Evolutionary conservation across 2,329 filamentous ascomycete genomes (phyloP).

Genomic region (Colletotrichum melonis): DNA sequence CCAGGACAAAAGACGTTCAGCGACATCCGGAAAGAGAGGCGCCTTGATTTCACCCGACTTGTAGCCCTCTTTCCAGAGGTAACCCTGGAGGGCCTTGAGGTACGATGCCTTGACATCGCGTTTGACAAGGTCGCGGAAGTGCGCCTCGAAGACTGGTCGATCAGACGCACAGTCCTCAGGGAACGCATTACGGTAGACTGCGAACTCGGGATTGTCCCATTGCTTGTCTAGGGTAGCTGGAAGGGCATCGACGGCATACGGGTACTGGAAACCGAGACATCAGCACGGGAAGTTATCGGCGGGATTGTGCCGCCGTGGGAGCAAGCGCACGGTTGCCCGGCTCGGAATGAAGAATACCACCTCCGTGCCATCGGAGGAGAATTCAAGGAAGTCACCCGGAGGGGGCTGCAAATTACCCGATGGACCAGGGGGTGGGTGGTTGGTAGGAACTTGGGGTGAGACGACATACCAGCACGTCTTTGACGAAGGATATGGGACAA

Average conservation of each 20-base stretch:
- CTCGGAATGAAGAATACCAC: slow-evolving; percentile 19
- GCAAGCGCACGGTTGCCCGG: slow-evolving; percentile 14
- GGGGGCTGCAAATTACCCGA: slow-evolving; percentile 32
- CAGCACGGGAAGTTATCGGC: slow-evolving; percentile 6
- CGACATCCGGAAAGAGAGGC: slow-evolving; percentile 80
- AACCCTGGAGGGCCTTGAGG: slow-evolving; percentile 83
- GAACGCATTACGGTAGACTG: slow-evolving; percentile 77
- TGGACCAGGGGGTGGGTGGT: slow-evolving; percentile 33
- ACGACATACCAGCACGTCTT: slow-evolving; percentile 80
- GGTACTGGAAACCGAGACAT: slow-evolving; percentile 66
- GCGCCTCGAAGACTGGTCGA: slow-evolving; percentile 69
- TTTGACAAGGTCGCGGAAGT: slow-evolving; percentile 77
- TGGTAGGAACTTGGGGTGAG: slow-evolving; percentile 23
- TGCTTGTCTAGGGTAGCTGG: slow-evolving; percentile 71
- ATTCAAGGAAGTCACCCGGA: slow-evolving; percentile 26
- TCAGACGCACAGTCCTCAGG: slow-evolving; percentile 71
- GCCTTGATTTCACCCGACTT: slow-evolving; percentile 75
- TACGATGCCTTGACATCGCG: slow-evolving; percentile 81
- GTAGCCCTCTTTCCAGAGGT: slow-evolving; percentile 83
- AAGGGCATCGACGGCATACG: slow-evolving; percentile 77
- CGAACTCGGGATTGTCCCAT: slow-evolving; percentile 75
- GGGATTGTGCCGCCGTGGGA: slow-evolving; percentile 6
- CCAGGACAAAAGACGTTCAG: slow-evolving; percentile 72
- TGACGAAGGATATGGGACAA: slow-evolving; percentile 86
- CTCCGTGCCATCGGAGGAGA: slow-evolving; percentile 27